These are phyloP conservation scores for Saccharomyces pastorianus DNA, from an alignment of 1,139 yeast species.

Conservation along the genomic window DNA sequence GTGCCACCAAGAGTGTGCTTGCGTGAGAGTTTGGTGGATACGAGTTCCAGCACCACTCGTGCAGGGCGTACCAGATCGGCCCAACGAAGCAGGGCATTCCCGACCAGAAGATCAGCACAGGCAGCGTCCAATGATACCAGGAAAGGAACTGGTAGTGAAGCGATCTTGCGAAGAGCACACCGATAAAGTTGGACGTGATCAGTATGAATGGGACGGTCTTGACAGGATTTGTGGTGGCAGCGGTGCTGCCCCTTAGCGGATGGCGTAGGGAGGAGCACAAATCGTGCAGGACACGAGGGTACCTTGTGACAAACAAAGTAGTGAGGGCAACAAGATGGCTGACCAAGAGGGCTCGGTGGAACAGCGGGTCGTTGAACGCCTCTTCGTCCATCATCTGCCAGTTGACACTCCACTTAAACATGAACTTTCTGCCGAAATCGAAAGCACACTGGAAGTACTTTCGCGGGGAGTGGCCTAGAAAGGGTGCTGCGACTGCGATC, in stretches of 20 bases:
- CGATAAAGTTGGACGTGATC: constrained; percentile 59
- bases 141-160: constrained; percentile 85
- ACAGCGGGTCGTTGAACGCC: constrained; percentile 44
- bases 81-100: constrained; percentile 35
- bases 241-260: constrained; percentile 13
- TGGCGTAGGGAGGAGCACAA: constrained; percentile 18
- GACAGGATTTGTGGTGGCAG: constrained; percentile 11
- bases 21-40: constrained; percentile 47
- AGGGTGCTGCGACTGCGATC: constrained; percentile 47
- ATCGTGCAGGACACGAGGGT: constrained; percentile 25
- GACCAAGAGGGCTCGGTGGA: constrained; percentile 47
- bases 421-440: constrained; percentile 63
- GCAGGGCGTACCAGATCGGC: constrained; percentile 32
- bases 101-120: constrained; percentile 47
- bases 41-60: constrained; percentile 66
- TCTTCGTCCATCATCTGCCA: constrained; percentile 73
- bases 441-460: constrained; percentile 60
- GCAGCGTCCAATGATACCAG: constrained; percentile 87
- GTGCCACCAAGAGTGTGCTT: constrained; percentile 16
- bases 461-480: constrained; percentile 40
- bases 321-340: constrained; percentile 43
- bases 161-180: constrained; percentile 72
- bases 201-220: constrained; percentile 46
- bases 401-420: constrained; percentile 85
- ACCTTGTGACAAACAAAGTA: constrained; percentile 38